Percentiles rank a stretch among this genome's conserved stretches.
These are phyloP conservation scores for Taphrina communis DNA, from an alignment of 1,139 yeast species.

Conservation along the genomic window DNA sequence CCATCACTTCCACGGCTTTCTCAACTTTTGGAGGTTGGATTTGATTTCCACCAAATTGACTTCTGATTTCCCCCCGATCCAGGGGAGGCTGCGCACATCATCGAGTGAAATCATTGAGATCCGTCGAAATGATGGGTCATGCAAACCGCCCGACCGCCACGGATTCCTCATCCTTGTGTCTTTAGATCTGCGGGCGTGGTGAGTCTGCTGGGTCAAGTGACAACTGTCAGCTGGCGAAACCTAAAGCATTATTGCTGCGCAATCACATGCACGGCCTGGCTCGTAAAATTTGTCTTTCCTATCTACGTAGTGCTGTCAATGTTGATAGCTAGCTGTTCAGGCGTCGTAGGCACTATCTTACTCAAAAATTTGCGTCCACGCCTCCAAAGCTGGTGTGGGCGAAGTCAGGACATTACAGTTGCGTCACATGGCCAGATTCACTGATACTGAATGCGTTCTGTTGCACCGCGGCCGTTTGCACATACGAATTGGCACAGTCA, in stretches of 20 bases:
- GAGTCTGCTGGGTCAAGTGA: not conserved
- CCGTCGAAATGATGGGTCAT: too few relatives aligned
- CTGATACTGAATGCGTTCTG: not conserved
- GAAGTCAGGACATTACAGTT: not conserved
- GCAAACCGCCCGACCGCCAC: not conserved
- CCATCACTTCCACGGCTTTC: too few relatives aligned
- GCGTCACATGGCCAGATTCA: conserved; percentile 2
- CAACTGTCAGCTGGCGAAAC: too few relatives aligned
- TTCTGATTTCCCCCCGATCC: not conserved
- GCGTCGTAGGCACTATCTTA: too few relatives aligned
- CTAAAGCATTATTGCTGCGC: too few relatives aligned
- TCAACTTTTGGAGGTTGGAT: too few relatives aligned
- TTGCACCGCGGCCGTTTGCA: not conserved
- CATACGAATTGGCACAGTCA: not conserved
- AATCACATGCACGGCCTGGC: too few relatives aligned
- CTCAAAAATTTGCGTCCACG: too few relatives aligned
- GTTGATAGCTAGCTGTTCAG: too few relatives aligned
- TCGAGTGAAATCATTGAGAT: not conserved
- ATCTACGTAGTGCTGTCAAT: too few relatives aligned
- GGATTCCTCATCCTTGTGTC: not conserved
- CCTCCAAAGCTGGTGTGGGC: too few relatives aligned
- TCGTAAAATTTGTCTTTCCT: too few relatives aligned
- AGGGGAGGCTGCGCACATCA: conserved; percentile 3
- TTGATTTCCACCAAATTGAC: conserved; percentile 1
- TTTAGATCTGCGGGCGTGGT: not conserved